Evolutionary conservation across 2,329 filamentous ascomycete species (phyloP), one percentile per base, ranked within the genome.

Genomic region (Epicoccum sorghinum): DNA sequence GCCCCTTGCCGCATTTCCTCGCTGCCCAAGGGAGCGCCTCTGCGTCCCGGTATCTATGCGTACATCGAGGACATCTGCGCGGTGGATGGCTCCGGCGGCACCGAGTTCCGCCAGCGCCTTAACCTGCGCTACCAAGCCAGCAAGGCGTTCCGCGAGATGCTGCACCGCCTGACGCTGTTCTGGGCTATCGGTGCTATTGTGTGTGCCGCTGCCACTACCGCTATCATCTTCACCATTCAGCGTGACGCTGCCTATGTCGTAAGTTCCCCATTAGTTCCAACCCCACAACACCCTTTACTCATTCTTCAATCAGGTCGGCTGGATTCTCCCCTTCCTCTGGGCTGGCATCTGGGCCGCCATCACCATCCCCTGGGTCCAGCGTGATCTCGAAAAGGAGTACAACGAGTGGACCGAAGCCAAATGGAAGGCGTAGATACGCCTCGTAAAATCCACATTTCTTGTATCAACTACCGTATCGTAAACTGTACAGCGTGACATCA

Each of bases 31-130:
- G 80, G 80, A 37, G 75, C 79, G 0, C 79, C 79, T 39, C 73
- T 83, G 1, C 79, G 82, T 1, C 82, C 82, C 0, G 80, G 79
- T 1, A 80, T 83, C 58, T 84, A 84, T 69, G 76, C 76, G 7
- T 74, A 83, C 58, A 81, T 84, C 58, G 82, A 84, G 55, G 82
- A 84, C 59, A 73, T 84, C 24, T 76, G 78, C 37, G 80, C 80
- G 3, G 81, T 83, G 4, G 81, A 84, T 55, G 82, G 82, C 4
- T 76, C 72, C 12, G 82, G 81, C 22, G 80, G 79, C 6, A 83
- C 80, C 5, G 78, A 79, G 49, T 84, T 79, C 70, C 75, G 82
- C 37, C 78, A 82, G 61, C 68, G 78, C 3, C 71, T 84, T 30
- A 82, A 83, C 62, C 66, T 77, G 33, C 74, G 82, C 32, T 83